phyloP scores from a whole-genome alignment of 2,329 filamentous ascomycete species.

The Colletotrichum tabaci region DNA sequence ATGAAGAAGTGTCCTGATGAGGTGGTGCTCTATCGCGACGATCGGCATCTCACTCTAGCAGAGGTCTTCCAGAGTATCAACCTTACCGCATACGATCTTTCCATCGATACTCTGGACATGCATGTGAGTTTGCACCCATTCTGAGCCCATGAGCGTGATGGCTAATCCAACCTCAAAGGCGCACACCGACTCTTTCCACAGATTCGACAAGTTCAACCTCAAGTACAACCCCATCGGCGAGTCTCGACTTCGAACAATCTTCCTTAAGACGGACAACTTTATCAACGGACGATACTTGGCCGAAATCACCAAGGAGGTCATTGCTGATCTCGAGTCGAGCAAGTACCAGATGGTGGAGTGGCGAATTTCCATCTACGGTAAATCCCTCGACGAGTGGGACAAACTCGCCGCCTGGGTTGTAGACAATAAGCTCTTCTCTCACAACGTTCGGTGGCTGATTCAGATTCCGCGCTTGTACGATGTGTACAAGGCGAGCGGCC shows the following conservation, averaged over 20 bases:
- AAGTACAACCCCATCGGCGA: conserved; percentile 99
- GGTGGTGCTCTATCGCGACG: conserved; percentile 92
- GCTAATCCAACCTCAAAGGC: conserved; percentile 66
- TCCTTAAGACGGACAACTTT: conserved; percentile 98
- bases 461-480: conserved; percentile 96
- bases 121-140: conserved; percentile 73
- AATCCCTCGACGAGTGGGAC: conserved; percentile 94
- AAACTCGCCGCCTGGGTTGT: conserved; percentile 98
- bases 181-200: conserved; percentile 97
- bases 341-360: conserved; percentile 99
- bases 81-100: conserved; percentile 95
- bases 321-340: conserved; percentile 95
- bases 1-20: conserved; percentile 99
- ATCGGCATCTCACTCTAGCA: conserved; percentile 88
- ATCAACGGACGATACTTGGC: conserved; percentile 96
- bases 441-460: conserved; percentile 97
- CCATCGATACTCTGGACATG: conserved; percentile 99
- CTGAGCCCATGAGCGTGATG: neutral
- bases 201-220: conserved; percentile 99
- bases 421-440: conserved; percentile 97
- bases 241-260: conserved; percentile 96
- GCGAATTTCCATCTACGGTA: conserved; percentile 97
- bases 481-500: conserved; percentile 90
- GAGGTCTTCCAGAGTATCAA: conserved; percentile 99
- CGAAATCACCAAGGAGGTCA: conserved; percentile 98